Evolutionary conservation across 2,329 filamentous ascomycete species (phyloP).

Genomic region (Didymella keratinophila): DNA sequence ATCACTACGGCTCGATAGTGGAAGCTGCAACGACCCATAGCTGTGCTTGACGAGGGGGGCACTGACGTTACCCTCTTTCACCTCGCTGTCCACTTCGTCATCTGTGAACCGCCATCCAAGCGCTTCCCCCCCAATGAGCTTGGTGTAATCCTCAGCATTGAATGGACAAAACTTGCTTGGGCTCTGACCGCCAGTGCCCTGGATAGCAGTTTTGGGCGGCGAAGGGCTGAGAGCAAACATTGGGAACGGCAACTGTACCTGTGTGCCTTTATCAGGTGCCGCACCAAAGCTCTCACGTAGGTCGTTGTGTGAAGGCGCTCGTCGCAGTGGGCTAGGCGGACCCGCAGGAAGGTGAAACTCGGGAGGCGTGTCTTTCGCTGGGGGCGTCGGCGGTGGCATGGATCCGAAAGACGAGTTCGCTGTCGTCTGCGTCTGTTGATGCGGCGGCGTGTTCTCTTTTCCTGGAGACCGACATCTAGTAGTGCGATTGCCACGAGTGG

Average conservation of each 20-base stretch:
- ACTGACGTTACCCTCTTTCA: constrained; percentile 20
- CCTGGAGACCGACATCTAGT: constrained; percentile 20
- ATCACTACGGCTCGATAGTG: constrained; percentile 27
- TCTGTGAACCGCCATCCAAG: constrained; percentile 30
- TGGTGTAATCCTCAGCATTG: constrained; percentile 39
- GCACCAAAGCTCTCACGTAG: constrained; percentile 28
- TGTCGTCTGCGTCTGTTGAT: constrained; percentile 13
- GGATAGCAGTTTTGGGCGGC: constrained; percentile 20
- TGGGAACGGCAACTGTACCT: constrained; percentile 26
- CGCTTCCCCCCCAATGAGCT: constrained; percentile 35
- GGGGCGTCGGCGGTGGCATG: constrained; percentile 51
- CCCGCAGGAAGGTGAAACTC: constrained; percentile 16
- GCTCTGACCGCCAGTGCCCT: constrained; percentile 25
- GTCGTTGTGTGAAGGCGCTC: constrained; percentile 23
- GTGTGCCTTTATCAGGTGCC: constrained; percentile 14
- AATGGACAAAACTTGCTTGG: constrained; percentile 37
- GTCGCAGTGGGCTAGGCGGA: constrained; percentile 30
- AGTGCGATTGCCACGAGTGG: constrained; percentile 5
- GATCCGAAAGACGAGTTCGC: constrained; percentile 21
- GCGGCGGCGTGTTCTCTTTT: constrained; percentile 16
- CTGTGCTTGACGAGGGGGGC: constrained; percentile 19
- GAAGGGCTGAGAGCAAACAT: constrained; percentile 27
- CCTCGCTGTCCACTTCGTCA: constrained; percentile 13
- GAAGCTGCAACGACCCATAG: constrained; percentile 15
- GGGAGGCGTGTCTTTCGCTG: constrained; percentile 55